A percentile compares a stretch with the other conserved stretches of the same genome.
These are phyloP conservation scores for Trichoderma cornu-damae DNA, from an alignment of 2,329 filamentous ascomycete species.

Conservation along the genomic window DNA sequence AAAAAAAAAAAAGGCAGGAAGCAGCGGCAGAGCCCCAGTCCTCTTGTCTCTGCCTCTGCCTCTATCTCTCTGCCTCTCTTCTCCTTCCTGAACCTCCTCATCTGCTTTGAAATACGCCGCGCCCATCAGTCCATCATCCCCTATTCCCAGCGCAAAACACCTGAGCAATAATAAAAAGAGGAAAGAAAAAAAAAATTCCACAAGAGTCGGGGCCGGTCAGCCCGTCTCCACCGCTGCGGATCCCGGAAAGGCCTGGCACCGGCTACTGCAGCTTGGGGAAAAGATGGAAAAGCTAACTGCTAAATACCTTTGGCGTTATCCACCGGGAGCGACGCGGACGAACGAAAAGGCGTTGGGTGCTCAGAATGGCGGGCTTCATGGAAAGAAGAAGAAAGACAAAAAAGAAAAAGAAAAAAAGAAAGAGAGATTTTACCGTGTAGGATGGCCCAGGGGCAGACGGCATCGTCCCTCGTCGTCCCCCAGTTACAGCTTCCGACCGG, in stretches of 20 bases:
- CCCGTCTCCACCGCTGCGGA: conserved; percentile 5
- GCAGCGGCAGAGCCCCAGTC: too few species aligned
- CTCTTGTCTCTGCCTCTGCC: neutral
- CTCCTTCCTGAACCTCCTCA: neutral
- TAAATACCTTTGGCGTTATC: too few species aligned
- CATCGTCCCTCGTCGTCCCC: neutral
- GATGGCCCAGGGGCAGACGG: neutral
- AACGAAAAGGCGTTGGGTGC: too few species aligned
- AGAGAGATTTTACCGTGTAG: too few species aligned
- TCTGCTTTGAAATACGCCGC: neutral
- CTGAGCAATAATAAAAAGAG: neutral
- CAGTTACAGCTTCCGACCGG: conserved; percentile 1
- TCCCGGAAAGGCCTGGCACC: conserved; percentile 14
- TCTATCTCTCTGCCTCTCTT: neutral
- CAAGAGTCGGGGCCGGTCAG: neutral
- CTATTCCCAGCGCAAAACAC: neutral
- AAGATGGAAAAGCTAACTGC: too few species aligned
- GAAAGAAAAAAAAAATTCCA: neutral
- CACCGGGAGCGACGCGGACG: neutral
- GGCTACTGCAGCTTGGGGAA: conserved; percentile 16
- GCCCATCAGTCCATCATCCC: neutral
- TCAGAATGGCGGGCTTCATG: too few species aligned
- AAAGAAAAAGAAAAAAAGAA: too few species aligned
- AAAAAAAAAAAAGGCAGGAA: too few species aligned
- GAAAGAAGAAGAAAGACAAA: too few species aligned